A percentile compares a stretch with the other conserved stretches of the same genome.
phyloP scores from a whole-genome alignment of 1,284 basidiomycete species.

The Coniophora puteana region DNA sequence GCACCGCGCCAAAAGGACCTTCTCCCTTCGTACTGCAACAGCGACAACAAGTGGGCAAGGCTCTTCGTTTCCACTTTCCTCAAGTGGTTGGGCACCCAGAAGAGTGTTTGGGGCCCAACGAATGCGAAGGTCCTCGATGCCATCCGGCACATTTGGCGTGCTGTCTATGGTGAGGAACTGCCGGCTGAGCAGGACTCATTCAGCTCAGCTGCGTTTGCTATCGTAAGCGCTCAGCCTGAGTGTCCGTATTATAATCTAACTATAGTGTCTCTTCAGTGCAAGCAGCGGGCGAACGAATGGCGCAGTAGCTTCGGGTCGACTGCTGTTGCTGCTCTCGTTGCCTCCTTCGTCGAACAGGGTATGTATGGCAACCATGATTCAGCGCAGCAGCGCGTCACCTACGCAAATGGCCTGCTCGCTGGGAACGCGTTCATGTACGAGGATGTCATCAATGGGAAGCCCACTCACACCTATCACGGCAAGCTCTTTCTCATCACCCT shows the following conservation, averaged over 20 bases:
- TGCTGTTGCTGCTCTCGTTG: too few relatives aligned
- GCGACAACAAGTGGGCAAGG: not conserved
- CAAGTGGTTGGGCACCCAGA: constrained; percentile 3
- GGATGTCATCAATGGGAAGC: too few relatives aligned
- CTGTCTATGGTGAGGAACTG: constrained; percentile 1
- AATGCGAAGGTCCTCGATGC: not conserved
- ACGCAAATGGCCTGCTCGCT: too few relatives aligned
- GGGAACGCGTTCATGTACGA: too few relatives aligned
- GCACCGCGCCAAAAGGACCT: not conserved
- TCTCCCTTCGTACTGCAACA: constrained; percentile 2
- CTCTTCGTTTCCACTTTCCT: not conserved
- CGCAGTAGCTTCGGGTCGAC: not conserved
- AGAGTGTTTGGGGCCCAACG: constrained; percentile 1
- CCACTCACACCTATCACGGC: too few relatives aligned
- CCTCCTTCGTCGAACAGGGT: too few relatives aligned
- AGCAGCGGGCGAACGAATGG: too few relatives aligned
- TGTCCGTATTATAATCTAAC: not conserved
- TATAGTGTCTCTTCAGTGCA: not conserved
- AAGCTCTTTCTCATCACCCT: too few relatives aligned
- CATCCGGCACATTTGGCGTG: constrained; percentile 1
- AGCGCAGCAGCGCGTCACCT: too few relatives aligned
- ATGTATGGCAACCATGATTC: too few relatives aligned
- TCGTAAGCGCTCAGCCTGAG: not conserved
- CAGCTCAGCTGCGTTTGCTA: not conserved
- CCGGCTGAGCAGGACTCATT: not conserved